Evolutionary conservation across 139 green algal genomes (phyloP), one percentile per base, ranked within the genome.

Genomic region (Chlorella sp.): DNA sequence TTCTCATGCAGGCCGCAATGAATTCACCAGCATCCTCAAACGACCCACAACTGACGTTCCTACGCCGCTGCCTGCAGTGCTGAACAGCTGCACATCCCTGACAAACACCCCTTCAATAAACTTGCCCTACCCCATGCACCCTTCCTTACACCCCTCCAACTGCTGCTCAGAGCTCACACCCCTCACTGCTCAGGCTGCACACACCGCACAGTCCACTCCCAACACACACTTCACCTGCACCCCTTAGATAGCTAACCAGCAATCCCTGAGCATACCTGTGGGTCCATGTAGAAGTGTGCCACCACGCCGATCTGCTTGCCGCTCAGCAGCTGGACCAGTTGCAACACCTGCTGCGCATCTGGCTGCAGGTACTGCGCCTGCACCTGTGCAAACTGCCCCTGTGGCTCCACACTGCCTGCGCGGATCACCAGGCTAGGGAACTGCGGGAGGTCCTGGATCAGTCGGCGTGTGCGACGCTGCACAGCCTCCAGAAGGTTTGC

Each of bases 221-320:
- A 22, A n/a, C 17, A 17, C 17, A n/a, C n/a, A n/a, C 22, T 17
- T 22, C 17, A 60, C 49, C 49, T n/a, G 49, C 49, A n/a, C 17
- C 49, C 49, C 17, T 22, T 60, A n/a, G n/a, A n/a, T n/a, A 10
- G 2, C 34, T n/a, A 20, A 3, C 5, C 5, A 35, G 34, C n/a
- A n/a, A n/a, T n/a, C n/a, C n/a, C n/a, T n/a, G n/a, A n/a, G 61
- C 79, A 20, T 27, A 85, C 90, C 85, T 99, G 70, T 0, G 95
- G 95, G 80, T 99, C 95, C 95, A 99, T 99, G 87, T 99, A 99
- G 68, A 98, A 99, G 80, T 99, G 95, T 30, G 95, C 95, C 70
- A 99, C 95, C 27, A 99, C 86, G n/a, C 95, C 95, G 23, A 98
- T 89, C 49, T 86, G 84, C 83, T 97, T 98, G n/a, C 61, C 64